Conservation (phyloP, 352 stramenopile genomes). For the Saprolegnia diclina region DNA sequence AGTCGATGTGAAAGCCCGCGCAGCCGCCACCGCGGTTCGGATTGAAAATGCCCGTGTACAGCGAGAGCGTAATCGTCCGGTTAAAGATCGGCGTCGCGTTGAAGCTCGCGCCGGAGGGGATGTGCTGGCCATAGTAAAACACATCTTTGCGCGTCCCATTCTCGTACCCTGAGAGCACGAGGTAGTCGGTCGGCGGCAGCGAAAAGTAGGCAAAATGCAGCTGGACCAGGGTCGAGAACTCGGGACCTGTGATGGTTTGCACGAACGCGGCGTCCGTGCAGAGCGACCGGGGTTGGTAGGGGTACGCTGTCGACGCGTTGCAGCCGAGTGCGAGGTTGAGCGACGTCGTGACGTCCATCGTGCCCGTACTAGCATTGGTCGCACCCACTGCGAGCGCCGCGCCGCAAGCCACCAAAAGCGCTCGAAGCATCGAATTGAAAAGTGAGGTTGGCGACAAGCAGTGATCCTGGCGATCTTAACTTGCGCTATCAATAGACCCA, state of each 20-base stretch:
- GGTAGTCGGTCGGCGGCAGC: constrained; percentile 14
- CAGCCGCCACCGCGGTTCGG: background rate
- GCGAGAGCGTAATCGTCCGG: background rate
- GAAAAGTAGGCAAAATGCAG: constrained; percentile 11
- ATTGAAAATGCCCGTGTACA: constrained; percentile 9
- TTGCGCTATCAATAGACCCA: background rate
- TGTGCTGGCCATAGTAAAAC: background rate
- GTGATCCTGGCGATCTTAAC: background rate
- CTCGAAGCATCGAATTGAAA: background rate
- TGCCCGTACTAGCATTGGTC: background rate
- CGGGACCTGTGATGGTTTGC: background rate
- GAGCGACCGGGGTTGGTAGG: background rate
- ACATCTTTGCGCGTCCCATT: background rate
- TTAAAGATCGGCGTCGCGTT: background rate
- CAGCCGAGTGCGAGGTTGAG: constrained; percentile 14
- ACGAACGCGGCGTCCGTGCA: background rate
- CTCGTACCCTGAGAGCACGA: background rate
- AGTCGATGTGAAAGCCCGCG: constrained; percentile 4
- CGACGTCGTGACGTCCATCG: background rate
- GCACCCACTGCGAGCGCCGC: background rate
- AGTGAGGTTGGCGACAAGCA: too few relatives aligned
- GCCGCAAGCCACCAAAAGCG: background rate
- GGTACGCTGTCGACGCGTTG: background rate
- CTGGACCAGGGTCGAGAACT: background rate
- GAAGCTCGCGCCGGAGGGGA: background rate